Conservation (phyloP, 2,329 filamentous ascomycete genomes). For the Xylaria sp. region DNA sequence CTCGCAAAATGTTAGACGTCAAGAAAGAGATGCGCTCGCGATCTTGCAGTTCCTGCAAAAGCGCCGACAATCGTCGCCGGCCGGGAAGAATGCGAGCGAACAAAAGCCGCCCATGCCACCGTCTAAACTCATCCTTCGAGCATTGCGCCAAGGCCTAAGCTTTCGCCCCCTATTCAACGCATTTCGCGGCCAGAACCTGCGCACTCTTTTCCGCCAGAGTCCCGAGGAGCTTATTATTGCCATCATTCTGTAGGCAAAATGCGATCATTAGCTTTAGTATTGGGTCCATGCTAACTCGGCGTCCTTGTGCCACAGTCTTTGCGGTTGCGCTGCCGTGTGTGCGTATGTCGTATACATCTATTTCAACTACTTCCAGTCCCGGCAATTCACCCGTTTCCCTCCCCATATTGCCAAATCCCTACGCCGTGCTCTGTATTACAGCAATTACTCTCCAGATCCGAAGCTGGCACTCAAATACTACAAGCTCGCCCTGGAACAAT, state of each 20-base stretch:
- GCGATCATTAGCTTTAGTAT: not conserved
- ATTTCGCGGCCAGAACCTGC: slow-evolving; percentile 54
- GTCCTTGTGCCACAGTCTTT: slow-evolving; percentile 50
- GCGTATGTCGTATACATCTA: slow-evolving; percentile 59
- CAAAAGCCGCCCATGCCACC: slow-evolving; percentile 44
- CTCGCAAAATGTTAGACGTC: slow-evolving; percentile 18
- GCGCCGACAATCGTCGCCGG: slow-evolving; percentile 44
- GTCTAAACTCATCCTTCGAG: slow-evolving; percentile 44
- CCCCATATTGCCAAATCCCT: slow-evolving; percentile 80
- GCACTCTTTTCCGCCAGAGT: slow-evolving; percentile 54
- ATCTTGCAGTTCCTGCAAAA: slow-evolving; percentile 40
- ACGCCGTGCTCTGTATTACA: slow-evolving; percentile 87
- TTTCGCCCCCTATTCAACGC: slow-evolving; percentile 52
- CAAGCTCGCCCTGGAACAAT: slow-evolving; percentile 78
- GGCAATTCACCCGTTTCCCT: slow-evolving; percentile 69
- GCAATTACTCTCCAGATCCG: slow-evolving; percentile 79
- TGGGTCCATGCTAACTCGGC: slow-evolving; percentile 40
- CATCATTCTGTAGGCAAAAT: slow-evolving; percentile 53
- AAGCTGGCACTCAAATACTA: slow-evolving; percentile 86
- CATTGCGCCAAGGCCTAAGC: slow-evolving; percentile 50
- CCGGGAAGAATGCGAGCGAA: slow-evolving; percentile 36
- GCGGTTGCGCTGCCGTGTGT: slow-evolving; percentile 48
- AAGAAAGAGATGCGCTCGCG: slow-evolving; percentile 29
- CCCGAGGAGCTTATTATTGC: slow-evolving; percentile 58
- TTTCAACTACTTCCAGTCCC: slow-evolving; percentile 66